Base-by-base conservation (phyloP, 805 yeast genomes). In the Starmera quercuum region DNA sequence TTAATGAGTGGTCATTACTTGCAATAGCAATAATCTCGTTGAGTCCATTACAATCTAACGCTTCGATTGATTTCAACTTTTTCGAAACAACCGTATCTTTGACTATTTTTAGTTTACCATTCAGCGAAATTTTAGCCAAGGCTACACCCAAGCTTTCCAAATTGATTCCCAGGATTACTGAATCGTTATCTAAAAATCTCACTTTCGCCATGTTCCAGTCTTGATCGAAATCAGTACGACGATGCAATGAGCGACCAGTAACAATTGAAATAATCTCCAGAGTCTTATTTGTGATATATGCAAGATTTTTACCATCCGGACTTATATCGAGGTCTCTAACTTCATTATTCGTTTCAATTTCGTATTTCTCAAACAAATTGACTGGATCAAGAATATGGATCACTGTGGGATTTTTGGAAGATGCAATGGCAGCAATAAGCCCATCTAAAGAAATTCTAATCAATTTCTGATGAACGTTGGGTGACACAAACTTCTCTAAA, bases 241-340 rank as follows among this genome's bases (percentile, higher is more conserved):
- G 44, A 37, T 37, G 45, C 21, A 51, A 45, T 13, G 64, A 61
- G 24, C 55, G 51, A 5, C 71, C 71, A 1, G 68, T 59, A 15
- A 62, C 61, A 23, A 60, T 52, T 0, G 68, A 64, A 20, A 63
- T 58, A 13, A 64, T 51, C 27, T 63, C 69, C 32, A 86, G 63
- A 5, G 73, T 56, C 12, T 67, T 58, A 3, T 68, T 57, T 0
- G 94, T 84, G 39, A 82, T 68, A 41, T 75, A 82, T 29, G 81
- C 68, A 42, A 85, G 60, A 19, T 75, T 58, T 49, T 78, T 76
- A 2, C 87, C 90, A 48, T 76, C 79, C 2, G 83, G 81, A 26
- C 83, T 75, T 41, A 85, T 71, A 37, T 75, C 71, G 39, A 84
- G 59, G 53, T 86, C 95, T 43, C 67, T 73, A 3, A 73, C 74